Conservation (phyloP, 1,284 basidiomycete genomes). For the Papiliotrema laurentii region DNA sequence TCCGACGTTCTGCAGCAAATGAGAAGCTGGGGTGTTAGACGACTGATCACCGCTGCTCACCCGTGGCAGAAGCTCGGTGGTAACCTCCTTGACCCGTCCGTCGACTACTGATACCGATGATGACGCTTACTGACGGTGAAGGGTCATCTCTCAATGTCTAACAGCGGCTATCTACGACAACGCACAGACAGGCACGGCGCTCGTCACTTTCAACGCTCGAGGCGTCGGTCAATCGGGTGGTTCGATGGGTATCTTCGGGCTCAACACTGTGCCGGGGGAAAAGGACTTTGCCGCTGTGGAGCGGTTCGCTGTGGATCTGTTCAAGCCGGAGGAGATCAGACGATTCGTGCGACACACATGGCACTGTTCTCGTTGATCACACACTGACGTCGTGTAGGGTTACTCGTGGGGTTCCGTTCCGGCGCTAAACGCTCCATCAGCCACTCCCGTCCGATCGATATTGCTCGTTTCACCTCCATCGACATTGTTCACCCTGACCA, state of each 20-base stretch:
- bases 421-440: conserved; percentile 15
- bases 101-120: not conserved
- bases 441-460: conserved; percentile 10
- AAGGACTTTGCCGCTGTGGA: conserved; percentile 35
- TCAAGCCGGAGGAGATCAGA: conserved; percentile 11
- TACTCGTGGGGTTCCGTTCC: conserved; percentile 40
- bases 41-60: conserved; percentile 35
- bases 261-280: conserved; percentile 21
- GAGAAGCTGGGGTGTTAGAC: conserved; percentile 8
- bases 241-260: conserved; percentile 20
- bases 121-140: conserved; percentile 1
- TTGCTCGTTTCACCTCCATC: conserved; percentile 38
- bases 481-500: conserved; percentile 25
- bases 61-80: conserved; percentile 41
- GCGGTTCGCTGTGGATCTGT: conserved; percentile 12
- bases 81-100: conserved; percentile 41
- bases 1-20: not conserved
- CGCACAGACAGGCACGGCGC: conserved; percentile 7
- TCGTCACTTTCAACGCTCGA: conserved; percentile 37
- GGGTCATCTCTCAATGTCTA: conserved; percentile 24
- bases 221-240: conserved; percentile 34
- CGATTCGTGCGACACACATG: conserved; percentile 19
- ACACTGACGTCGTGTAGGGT: conserved; percentile 19
- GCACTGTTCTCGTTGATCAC: not conserved
- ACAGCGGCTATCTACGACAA: not conserved